Evolutionary conservation across 805 yeast species (phyloP), one percentile per base, ranked within the genome.

Genomic region (Starmerella stellata): DNA sequence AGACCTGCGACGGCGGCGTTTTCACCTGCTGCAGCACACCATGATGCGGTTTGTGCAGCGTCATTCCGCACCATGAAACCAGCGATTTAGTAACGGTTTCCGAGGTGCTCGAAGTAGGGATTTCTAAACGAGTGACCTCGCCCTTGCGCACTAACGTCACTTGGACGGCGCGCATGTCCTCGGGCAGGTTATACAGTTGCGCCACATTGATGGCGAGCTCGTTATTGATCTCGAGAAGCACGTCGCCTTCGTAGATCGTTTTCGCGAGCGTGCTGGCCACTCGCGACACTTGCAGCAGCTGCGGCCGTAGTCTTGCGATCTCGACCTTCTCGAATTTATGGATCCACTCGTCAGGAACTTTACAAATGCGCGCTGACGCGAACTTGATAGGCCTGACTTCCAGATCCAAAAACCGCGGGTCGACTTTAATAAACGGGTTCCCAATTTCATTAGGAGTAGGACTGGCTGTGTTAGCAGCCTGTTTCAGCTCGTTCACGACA

Each of bases 301-400:
- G 85, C 33, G 76, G 50, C 23, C 48, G 65, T 50, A 79, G 74
- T n/a, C 43, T 29, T 51, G 78, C 81, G 20, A 63, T 61, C 38
- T 72, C 68, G 24, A 65, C 68, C 20, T 67, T 63, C 54, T 80
- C 93, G 53, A 80, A 67, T 44, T 64, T 65, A 27, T 63, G 52
- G 43, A 85, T 77, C 92, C 93, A 82, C 32, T 71, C 72, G 48
- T 79, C 87, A 0, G 90, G 71, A 18, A 83, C 93, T n/a, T 93
- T 93, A 51, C 80, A 68, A 34, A 79, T 70, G 57, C 94, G 72
- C 2, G 92, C 93, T 51, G 72, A 76, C 20, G 74, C 67, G 19
- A 82, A 63, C 2, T 80, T 68, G 25, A 78, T 62, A 0, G 83
- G 65, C 14, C 69, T 68, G 48, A 81, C 74, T 50, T 81, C 95